Base-by-base conservation (phyloP, 768 basidiomycete species). In the Lactarius quietus region DNA sequence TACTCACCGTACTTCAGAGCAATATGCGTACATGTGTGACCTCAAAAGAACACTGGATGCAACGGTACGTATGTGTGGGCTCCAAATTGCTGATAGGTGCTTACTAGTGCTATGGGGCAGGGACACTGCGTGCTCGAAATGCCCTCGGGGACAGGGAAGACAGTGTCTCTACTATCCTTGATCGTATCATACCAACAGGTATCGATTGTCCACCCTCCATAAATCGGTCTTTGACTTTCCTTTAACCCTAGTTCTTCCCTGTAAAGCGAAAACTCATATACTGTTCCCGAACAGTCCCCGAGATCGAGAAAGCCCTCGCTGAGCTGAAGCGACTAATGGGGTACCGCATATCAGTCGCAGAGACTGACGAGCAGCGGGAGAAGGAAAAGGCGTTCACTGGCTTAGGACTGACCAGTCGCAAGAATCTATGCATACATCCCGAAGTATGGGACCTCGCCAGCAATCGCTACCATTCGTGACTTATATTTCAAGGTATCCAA, bases 121-220 rank as follows among this genome's bases (percentile, higher is more conserved):
- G 97, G 97, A 57, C 97, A 99, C 71, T 98, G 97, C 75, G 93
- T 98, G n/a, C 83, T 99, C 41, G 97, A 99, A 80, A 99, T 99
- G 97, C 97, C 97, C 67, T 98, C 97, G 14, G 97, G 97, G 18
- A 99, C 97, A 26, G 97, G 97, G 28, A 99, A 99, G 80, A 99
- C 97, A 0, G 97, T 99, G 29, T 98, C 95, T 14, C 80, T 99
- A 10, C 81, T 99, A 20, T 95, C 93, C 2, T 78, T 99, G 62
- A 99, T 99, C 77, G 90, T 99, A 41, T 97, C 96, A 17, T 99
- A 98, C 73, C 96, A 98, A 77, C 95, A 97, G 80, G 96, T 92
- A 57, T 33, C 18, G 17, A n/a, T 6, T 18, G 41, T 10, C 18
- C n/a, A 41, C 26, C 41, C 33, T 31, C 29, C 7, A 36, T 33